A percentile compares a stretch with the other conserved stretches of the same genome.
Evolutionary conservation across 441 rosid genomes (phyloP).

Genomic region (Cnidoscolus chayamansa): DNA sequence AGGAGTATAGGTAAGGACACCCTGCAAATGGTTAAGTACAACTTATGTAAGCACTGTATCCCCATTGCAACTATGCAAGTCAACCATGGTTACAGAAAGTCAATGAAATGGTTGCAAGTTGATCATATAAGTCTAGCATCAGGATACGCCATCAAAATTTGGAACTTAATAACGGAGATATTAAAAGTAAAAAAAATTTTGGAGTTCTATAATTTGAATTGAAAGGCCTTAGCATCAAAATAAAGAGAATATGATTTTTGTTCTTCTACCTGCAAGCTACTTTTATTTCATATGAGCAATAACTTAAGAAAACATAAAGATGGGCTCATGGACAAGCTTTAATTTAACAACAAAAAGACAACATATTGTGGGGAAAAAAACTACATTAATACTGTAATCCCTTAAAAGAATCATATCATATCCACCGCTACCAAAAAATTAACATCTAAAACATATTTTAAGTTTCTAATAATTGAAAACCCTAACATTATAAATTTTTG

Average conservation of each 20-base stretch:
- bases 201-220: not conserved
- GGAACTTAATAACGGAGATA: not conserved
- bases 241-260: not conserved
- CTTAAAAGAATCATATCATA: not conserved
- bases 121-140: not conserved
- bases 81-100: not conserved
- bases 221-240: not conserved
- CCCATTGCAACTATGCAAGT: not conserved
- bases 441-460: not conserved
- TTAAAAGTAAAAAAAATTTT: not conserved
- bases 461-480: not conserved
- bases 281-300: not conserved
- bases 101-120: not conserved
- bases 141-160: not conserved
- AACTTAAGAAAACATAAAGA: not conserved
- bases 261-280: not conserved
- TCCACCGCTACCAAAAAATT: not conserved
- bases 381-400: not conserved
- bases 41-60: not conserved
- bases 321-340: not conserved
- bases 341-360: not conserved
- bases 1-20: slow-evolving; percentile 69
- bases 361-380: not conserved
- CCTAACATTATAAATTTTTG: no score
- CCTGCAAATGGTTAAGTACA: slow-evolving; percentile 42